Percentiles rank a stretch among this genome's conserved stretches.
These are phyloP conservation scores for Baudoinia panamericana DNA, from an alignment of 495 filamentous ascomycete genomes.

Conservation along the genomic window DNA sequence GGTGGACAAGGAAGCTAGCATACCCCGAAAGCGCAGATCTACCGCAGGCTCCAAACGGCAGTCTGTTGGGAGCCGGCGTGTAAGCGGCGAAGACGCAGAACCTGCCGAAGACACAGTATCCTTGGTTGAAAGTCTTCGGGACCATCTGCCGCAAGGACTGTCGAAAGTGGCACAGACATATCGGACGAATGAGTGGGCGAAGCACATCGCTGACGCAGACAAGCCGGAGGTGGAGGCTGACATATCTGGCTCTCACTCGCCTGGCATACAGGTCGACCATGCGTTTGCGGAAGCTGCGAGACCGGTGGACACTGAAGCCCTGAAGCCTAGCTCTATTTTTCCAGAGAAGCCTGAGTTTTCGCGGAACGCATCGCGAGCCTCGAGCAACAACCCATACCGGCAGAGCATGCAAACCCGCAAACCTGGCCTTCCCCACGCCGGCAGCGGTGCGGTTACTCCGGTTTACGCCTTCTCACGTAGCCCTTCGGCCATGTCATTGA, in stretches of 20 bases:
- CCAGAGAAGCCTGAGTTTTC: background rate
- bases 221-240: constrained; percentile 51
- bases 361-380: background rate
- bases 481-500: background rate
- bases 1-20: background rate
- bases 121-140: constrained; percentile 25
- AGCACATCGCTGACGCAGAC: constrained; percentile 70
- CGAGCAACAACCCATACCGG: constrained; percentile 9
- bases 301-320: constrained; percentile 13
- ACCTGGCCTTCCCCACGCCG: background rate
- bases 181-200: constrained; percentile 93
- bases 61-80: background rate
- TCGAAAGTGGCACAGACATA: constrained; percentile 70
- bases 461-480: constrained; percentile 13
- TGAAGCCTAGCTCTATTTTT: constrained; percentile 1
- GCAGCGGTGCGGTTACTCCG: constrained; percentile 4
- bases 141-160: constrained; percentile 40
- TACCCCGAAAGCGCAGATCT: background rate
- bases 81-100: background rate
- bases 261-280: constrained; percentile 24
- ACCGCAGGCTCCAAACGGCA: background rate
- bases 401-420: constrained; percentile 5
- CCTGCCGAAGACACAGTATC: constrained; percentile 27
- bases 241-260: constrained; percentile 18
- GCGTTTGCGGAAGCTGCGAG: constrained; percentile 16